Percentiles rank a stretch among this genome's conserved stretches.
These are phyloP conservation scores for Endocalyx cinctus DNA, from an alignment of 2,329 filamentous ascomycete species.

Conservation along the genomic window DNA sequence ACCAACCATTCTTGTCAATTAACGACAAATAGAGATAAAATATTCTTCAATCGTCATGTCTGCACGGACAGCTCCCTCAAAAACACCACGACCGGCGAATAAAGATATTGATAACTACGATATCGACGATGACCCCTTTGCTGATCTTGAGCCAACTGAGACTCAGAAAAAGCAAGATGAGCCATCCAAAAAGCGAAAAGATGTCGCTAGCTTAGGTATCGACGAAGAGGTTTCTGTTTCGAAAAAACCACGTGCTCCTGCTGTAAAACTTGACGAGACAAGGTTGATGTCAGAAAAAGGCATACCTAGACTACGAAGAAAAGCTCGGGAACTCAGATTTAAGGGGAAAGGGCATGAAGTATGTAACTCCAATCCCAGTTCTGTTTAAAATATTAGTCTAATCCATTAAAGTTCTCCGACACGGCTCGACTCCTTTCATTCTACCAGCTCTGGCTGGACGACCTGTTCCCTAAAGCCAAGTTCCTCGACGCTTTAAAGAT, in stretches of 20 bases:
- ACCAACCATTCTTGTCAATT: too few relatives aligned
- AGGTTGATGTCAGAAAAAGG: constrained; percentile 80
- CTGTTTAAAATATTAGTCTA: too few relatives aligned
- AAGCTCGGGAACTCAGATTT: constrained; percentile 68
- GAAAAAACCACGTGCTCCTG: constrained; percentile 66
- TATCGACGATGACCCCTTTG: constrained; percentile 50
- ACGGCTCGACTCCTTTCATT: constrained; percentile 76
- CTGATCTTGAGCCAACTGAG: constrained; percentile 38
- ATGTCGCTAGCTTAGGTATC: constrained; percentile 61
- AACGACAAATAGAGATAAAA: too few relatives aligned
- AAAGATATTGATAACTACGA: constrained; percentile 76
- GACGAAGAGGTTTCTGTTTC: constrained; percentile 81
- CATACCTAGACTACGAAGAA: constrained; percentile 73
- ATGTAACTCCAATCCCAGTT: too few relatives aligned
- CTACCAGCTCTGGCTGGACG: constrained; percentile 96
- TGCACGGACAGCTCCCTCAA: too few relatives aligned
- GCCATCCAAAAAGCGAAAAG: constrained; percentile 44
- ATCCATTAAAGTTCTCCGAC: constrained; percentile 92
- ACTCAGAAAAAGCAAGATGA: constrained; percentile 21
- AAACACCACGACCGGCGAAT: constrained; percentile 49
- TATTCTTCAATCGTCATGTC: too few relatives aligned
- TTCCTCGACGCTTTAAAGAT: constrained; percentile 86
- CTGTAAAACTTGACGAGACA: constrained; percentile 82
- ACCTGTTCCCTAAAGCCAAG: constrained; percentile 89
- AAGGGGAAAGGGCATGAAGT: constrained; percentile 95